A percentile compares a stretch with the other conserved stretches of the same genome.
These are phyloP conservation scores for Ceratobasidium theobromae DNA, from an alignment of 1,284 basidiomycete genomes.

Conservation along the genomic window DNA sequence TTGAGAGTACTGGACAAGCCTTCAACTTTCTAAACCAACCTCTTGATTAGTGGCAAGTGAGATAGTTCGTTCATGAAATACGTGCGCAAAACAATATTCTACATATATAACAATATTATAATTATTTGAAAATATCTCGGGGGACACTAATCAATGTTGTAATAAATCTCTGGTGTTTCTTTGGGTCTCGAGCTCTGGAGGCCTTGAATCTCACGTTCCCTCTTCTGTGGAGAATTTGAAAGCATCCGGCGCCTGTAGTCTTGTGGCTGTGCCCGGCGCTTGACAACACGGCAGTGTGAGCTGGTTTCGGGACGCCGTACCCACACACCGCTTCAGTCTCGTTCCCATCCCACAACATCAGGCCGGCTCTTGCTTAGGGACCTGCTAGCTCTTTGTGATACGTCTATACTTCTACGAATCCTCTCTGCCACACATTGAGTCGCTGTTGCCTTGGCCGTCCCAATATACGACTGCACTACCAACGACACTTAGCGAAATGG, in stretches of 20 bases:
- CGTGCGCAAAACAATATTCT: no score
- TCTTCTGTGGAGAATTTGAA: not conserved
- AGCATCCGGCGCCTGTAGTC: not conserved
- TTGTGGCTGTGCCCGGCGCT: no score
- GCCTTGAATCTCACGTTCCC: no score
- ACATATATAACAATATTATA: no score
- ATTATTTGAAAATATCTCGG: no score
- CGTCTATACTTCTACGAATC: not conserved
- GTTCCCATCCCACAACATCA: not conserved
- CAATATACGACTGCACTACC: not conserved
- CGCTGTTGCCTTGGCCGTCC: not conserved
- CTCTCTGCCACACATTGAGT: not conserved
- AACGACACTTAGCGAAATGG: not conserved
- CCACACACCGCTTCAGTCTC: conserved; percentile 25
- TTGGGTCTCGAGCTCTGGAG: not conserved
- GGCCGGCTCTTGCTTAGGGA: no score
- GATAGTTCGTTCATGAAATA: no score
- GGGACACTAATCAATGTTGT: conserved; percentile 10
- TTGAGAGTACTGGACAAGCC: no score
- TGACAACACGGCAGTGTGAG: not conserved
- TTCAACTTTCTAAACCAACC: no score
- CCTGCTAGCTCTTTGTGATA: no score
- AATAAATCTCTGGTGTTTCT: not conserved
- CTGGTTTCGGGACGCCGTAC: conserved; percentile 25
- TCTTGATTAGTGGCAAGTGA: no score